A percentile compares a stretch with the other conserved stretches of the same genome.
These are phyloP conservation scores for Kazachstania taianensis DNA, from an alignment of 805 yeast species.

Conservation along the genomic window DNA sequence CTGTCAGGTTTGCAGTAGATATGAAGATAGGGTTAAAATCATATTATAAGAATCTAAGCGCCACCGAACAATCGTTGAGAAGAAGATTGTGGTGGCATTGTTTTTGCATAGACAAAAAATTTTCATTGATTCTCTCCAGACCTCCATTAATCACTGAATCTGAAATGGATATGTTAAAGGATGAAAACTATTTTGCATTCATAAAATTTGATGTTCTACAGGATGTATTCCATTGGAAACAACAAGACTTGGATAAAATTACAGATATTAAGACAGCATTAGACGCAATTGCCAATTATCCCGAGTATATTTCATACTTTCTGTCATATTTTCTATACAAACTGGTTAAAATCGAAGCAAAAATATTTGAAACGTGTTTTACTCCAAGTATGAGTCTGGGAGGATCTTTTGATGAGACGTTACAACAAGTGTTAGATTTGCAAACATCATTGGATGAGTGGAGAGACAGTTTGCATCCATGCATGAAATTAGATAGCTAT, in stretches of 20 bases:
- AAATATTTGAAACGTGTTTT: constrained; percentile 14
- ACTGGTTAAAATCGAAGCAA: constrained; percentile 12
- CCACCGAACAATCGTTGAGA: constrained; percentile 31
- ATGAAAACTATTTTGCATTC: constrained; percentile 14
- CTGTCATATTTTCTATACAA: constrained; percentile 16
- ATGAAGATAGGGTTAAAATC: constrained; percentile 45
- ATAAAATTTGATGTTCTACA: constrained; percentile 10
- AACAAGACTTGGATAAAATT: constrained; percentile 9
- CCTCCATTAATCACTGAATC: constrained; percentile 16
- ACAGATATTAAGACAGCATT: constrained; percentile 12
- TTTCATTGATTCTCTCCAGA: constrained; percentile 15
- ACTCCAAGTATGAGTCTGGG: constrained; percentile 12
- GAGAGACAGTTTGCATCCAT: constrained; percentile 17
- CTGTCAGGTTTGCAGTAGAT: constrained; percentile 45
- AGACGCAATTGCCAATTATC: constrained; percentile 10
- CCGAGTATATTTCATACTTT: constrained; percentile 15
- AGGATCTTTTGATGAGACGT: constrained; percentile 16
- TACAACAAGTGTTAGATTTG: constrained; percentile 12
- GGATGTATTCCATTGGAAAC: constrained; percentile 4
- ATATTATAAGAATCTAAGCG: constrained; percentile 29
- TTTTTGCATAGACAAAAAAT: constrained; percentile 14
- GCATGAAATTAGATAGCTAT: constrained; percentile 15
- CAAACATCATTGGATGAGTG: constrained; percentile 15
- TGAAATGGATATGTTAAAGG: constrained; percentile 18
- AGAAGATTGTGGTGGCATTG: constrained; percentile 42